Conservation (phyloP, 306 rosid species). For the Begonia fuchsioides region DNA sequence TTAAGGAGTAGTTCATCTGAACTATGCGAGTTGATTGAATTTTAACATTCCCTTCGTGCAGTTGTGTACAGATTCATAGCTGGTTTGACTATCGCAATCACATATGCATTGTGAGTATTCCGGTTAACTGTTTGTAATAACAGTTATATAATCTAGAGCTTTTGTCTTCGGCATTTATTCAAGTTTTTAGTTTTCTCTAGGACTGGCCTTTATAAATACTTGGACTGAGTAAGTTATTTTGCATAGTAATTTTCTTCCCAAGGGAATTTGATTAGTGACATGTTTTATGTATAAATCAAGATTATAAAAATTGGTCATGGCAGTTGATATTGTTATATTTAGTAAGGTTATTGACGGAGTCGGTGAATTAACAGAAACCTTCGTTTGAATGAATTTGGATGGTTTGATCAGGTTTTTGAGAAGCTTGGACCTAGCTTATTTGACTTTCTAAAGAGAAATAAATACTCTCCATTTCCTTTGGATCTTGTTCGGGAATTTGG, state of each 20-base stretch:
- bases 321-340: neutral
- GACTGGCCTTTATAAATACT: no score
- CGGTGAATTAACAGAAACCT: conserved; percentile 53
- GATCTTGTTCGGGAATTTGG: conserved; percentile 99
- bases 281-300: no score
- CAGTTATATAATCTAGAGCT: no score
- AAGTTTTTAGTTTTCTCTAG: neutral
- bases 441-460: conserved; percentile 99
- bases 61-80: conserved; percentile 67
- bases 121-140: conserved; percentile 3
- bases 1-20: neutral
- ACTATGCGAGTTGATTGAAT: neutral
- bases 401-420: conserved; percentile 97
- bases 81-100: conserved; percentile 98
- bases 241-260: no score
- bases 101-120: conserved; percentile 81
- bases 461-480: conserved; percentile 95
- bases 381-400: conserved; percentile 69
- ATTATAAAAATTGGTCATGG: no score
- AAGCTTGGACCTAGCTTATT: conserved; percentile 99
- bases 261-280: no score
- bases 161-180: neutral
- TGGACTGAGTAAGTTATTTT: no score
- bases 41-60: conserved; percentile 24
- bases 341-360: conserved; percentile 35